These are phyloP conservation scores for Phaffomyces thermotolerans DNA, from an alignment of 805 yeast genomes.

Conservation along the genomic window DNA sequence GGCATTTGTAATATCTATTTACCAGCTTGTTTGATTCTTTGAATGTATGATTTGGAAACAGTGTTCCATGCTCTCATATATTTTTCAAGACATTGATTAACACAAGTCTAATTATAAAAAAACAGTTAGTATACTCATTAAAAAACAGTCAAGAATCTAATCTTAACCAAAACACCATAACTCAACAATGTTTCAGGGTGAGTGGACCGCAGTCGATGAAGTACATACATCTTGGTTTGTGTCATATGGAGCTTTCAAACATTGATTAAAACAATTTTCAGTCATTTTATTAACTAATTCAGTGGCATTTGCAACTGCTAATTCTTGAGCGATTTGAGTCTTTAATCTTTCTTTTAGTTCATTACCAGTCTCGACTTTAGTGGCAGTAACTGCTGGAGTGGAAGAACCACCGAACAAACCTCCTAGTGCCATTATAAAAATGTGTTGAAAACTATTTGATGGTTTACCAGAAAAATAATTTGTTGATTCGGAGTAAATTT, in stretches of 20 bases:
- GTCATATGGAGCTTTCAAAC: slow-evolving; percentile 57
- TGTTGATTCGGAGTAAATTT: neutral
- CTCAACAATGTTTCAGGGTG: too few species aligned
- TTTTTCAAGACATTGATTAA: slow-evolving; percentile 73
- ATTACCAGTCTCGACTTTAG: slow-evolving; percentile 24
- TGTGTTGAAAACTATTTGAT: neutral
- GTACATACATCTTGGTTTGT: slow-evolving; percentile 41
- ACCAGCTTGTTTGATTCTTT: slow-evolving; percentile 55
- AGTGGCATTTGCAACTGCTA: slow-evolving; percentile 88
- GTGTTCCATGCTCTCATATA: slow-evolving; percentile 90
- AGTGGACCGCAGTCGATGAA: too few species aligned
- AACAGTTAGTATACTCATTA: slow-evolving; percentile 2
- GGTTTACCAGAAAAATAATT: neutral
- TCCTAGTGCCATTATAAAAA: slow-evolving; percentile 18
- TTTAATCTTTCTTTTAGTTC: slow-evolving; percentile 58
- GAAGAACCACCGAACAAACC: slow-evolving; percentile 25
- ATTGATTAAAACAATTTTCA: slow-evolving; percentile 79
- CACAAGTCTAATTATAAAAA: slow-evolving; percentile 37
- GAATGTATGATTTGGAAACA: slow-evolving; percentile 67
- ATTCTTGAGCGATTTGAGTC: slow-evolving; percentile 66
- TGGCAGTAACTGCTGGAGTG: slow-evolving; percentile 19
- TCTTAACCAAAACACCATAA: too few species aligned
- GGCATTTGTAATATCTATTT: slow-evolving; percentile 1
- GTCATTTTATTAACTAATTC: slow-evolving; percentile 80
- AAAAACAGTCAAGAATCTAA: too few species aligned